A percentile compares a stretch with the other conserved stretches of the same genome.
Evolutionary conservation across 2,329 filamentous ascomycete genomes (phyloP).

Genomic region (Myriosclerotinia curreyana): DNA sequence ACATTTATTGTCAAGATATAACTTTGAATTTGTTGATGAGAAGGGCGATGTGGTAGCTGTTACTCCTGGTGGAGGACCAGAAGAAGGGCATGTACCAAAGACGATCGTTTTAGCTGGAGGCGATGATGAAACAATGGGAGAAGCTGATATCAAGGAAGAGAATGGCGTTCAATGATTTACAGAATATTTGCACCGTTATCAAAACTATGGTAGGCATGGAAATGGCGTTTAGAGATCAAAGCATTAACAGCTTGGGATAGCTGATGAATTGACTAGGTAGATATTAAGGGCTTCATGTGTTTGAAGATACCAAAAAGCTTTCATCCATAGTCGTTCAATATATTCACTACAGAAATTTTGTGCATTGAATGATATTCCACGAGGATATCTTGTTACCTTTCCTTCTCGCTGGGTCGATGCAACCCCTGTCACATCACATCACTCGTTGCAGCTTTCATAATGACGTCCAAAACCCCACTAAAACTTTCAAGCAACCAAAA

Average conservation of each 20-base stretch:
- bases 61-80: constrained; percentile 69
- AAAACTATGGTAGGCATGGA: constrained; percentile 10
- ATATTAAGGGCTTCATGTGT: not conserved
- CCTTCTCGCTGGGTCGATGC: not conserved
- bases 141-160: constrained; percentile 33
- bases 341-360: not conserved
- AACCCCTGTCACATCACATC: constrained; percentile 8
- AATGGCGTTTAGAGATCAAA: constrained; percentile 30
- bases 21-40: constrained; percentile 97
- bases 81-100: constrained; percentile 54
- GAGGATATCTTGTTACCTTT: not conserved
- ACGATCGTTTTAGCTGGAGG: constrained; percentile 62
- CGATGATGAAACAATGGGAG: constrained; percentile 59
- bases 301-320: not conserved
- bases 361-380: not conserved
- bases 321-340: not conserved
- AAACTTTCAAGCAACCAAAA: constrained; percentile 20
- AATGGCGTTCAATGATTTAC: constrained; percentile 42
- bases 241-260: constrained; percentile 25
- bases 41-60: constrained; percentile 80
- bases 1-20: constrained; percentile 89
- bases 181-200: not conserved
- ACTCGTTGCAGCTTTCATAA: constrained; percentile 3
- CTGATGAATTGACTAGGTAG: constrained; percentile 15
- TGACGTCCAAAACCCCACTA: constrained; percentile 21